phyloP scores from a whole-genome alignment of 345 rosid genomes.

The Hypericum androsaemum region DNA sequence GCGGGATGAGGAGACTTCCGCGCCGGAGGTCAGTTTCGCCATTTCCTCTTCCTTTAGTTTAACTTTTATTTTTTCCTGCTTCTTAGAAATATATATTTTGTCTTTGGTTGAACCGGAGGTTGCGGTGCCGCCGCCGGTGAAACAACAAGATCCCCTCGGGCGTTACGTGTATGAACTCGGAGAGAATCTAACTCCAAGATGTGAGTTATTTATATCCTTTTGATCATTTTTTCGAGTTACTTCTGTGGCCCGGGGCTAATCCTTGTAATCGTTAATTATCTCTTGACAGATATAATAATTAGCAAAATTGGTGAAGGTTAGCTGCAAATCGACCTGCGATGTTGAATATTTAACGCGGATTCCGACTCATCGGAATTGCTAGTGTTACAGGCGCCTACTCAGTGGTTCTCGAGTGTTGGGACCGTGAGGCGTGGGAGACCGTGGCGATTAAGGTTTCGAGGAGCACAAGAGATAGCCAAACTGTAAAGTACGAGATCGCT shows the following conservation, averaged over 20 bases:
- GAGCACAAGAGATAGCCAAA: slow-evolving; percentile 52
- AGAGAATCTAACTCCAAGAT: slow-evolving; percentile 71
- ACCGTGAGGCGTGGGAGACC: slow-evolving; percentile 46
- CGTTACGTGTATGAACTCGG: slow-evolving; percentile 55
- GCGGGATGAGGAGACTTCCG: too few species aligned
- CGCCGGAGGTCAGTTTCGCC: too few species aligned
- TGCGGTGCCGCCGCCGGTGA: slow-evolving; percentile 41
- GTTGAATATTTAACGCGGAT: slow-evolving; percentile 34
- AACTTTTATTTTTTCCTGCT: slow-evolving; percentile 23
- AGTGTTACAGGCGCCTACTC: slow-evolving; percentile 80
- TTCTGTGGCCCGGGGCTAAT: too few species aligned
- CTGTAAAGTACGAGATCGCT: slow-evolving; percentile 67
- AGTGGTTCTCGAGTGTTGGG: slow-evolving; percentile 83
- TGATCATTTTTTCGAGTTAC: background rate
- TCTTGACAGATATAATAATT: slow-evolving; percentile 49
- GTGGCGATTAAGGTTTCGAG: slow-evolving; percentile 62
- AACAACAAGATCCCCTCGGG: slow-evolving; percentile 61
- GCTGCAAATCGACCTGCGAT: slow-evolving; percentile 49
- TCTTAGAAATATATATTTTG: slow-evolving; percentile 9
- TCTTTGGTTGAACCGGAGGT: slow-evolving; percentile 39
- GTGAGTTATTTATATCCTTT: slow-evolving; percentile 20
- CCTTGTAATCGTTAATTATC: too few species aligned
- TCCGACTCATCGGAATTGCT: slow-evolving; percentile 50
- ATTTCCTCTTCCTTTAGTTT: too few species aligned
- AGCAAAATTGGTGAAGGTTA: slow-evolving; percentile 89